Evolutionary conservation across 352 stramenopile species (phyloP), one percentile per base, ranked within the genome.

Genomic region (Globisporangium heterothallicum): DNA sequence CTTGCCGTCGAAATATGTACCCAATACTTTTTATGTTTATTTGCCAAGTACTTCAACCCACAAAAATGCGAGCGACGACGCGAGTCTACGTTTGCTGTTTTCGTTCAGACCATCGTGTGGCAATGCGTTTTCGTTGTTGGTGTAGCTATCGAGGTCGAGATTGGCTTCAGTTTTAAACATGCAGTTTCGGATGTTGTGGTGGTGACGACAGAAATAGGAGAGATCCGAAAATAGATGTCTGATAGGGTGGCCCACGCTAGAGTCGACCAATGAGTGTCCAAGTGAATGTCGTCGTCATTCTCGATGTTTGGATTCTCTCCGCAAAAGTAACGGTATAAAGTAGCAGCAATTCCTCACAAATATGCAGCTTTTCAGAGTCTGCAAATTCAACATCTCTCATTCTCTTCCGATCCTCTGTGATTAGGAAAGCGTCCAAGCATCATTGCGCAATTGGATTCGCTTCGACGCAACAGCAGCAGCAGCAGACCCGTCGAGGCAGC

Each of bases 341-440:
- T 53, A 24, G 13, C 21, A 53, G 1, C 27, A 21, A 21, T 3
- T 5, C 13, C n/a, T 36, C 21, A 26, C 41, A 13, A 46, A 46
- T 44, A 34, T 38, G 32, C 8, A 38, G 32, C 32, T 38, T 44
- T 53, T 44, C 18, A 53, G 32, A 38, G 32, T 18, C 12, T 16
- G 12, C 29, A 44, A 7, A 16, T 53, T 53, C 47, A 53, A 44
- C 32, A 34, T 53, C 21, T n/a, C n/a, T n/a, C n/a, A n/a, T n/a
- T n/a, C n/a, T n/a, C n/a, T n/a, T n/a, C n/a, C n/a, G n/a, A n/a
- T n/a, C n/a, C n/a, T n/a, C n/a, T n/a, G n/a, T n/a, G n/a, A n/a
- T n/a, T n/a, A n/a, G n/a, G n/a, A n/a, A n/a, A n/a, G n/a, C n/a
- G n/a, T n/a, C n/a, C n/a, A n/a, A n/a, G n/a, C n/a, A n/a, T n/a